A percentile compares a stretch with the other conserved stretches of the same genome.
Conservation (phyloP, 257 asterid genomes). For the Avicennia marina region DNA sequence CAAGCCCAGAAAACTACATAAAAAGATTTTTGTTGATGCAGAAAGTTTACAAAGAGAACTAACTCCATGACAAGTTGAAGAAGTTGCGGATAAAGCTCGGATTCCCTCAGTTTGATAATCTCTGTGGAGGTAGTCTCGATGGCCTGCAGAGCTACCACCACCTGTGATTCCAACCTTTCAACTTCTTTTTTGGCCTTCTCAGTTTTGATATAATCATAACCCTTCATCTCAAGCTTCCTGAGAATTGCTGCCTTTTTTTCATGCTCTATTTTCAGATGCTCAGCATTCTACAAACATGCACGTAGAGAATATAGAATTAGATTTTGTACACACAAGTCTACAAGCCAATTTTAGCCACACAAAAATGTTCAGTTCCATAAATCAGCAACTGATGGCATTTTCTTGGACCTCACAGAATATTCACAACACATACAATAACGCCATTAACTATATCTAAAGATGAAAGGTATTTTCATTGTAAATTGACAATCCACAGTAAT, state of each 20-base stretch:
- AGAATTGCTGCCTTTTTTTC: slow-evolving; percentile 58
- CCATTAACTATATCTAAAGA: not conserved
- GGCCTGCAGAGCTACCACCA: slow-evolving; percentile 81
- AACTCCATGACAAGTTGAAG: slow-evolving; percentile 74
- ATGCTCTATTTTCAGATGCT: slow-evolving; percentile 70
- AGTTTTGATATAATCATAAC: slow-evolving; percentile 72
- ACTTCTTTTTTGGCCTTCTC: slow-evolving; percentile 95
- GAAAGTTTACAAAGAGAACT: slow-evolving; percentile 19
- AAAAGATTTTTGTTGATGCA: no score
- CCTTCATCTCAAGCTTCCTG: slow-evolving; percentile 83
- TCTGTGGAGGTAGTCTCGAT: slow-evolving; percentile 80
- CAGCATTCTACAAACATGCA: slow-evolving; percentile 54
- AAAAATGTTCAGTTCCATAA: not conserved
- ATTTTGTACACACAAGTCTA: not conserved
- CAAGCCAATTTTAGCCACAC: not conserved
- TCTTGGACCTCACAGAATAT: no score
- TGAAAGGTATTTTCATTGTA: slow-evolving; percentile 5
- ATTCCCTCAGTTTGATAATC: slow-evolving; percentile 79
- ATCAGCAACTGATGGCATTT: no score
- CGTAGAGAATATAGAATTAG: slow-evolving; percentile 14
- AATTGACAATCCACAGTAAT: not conserved
- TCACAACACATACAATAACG: no score
- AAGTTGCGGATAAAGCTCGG: slow-evolving; percentile 86
- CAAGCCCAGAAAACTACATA: no score
- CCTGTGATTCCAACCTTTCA: slow-evolving; percentile 84